phyloP scores from a whole-genome alignment of 2,329 filamentous ascomycete species.

The Phaeophleospora eucalypticola region DNA sequence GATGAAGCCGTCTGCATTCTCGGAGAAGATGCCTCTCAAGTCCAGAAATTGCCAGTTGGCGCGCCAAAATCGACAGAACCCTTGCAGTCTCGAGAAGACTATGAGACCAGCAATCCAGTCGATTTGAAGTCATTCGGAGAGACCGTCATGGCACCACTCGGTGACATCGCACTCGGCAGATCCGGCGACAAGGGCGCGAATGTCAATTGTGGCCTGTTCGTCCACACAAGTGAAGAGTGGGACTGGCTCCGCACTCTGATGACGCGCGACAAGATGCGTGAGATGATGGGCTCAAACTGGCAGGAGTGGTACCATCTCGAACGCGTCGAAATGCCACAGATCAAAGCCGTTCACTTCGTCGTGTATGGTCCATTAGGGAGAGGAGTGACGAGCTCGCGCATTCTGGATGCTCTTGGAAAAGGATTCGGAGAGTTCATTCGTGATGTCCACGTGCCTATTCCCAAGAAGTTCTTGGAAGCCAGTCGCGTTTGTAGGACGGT shows the following conservation, averaged over 20 bases:
- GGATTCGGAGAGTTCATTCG: slow-evolving; percentile 24
- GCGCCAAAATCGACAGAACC: slow-evolving; percentile 22
- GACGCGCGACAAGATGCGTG: slow-evolving; percentile 22
- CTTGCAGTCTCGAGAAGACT: slow-evolving; percentile 22
- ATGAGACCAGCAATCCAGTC: slow-evolving; percentile 30
- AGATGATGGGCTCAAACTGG: slow-evolving; percentile 30
- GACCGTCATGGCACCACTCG: slow-evolving; percentile 34
- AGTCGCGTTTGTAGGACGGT: not conserved
- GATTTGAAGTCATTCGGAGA: slow-evolving; percentile 33
- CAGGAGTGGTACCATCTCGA: slow-evolving; percentile 31
- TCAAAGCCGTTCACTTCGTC: slow-evolving; percentile 39
- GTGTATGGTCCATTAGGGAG: slow-evolving; percentile 23
- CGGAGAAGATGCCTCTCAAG: slow-evolving; percentile 2
- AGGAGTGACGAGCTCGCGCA: slow-evolving; percentile 22
- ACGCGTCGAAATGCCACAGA: slow-evolving; percentile 37
- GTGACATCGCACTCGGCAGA: slow-evolving; percentile 30
- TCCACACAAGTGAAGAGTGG: slow-evolving; percentile 31
- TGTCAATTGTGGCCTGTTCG: slow-evolving; percentile 37
- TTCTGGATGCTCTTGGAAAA: slow-evolving; percentile 24
- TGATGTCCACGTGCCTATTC: slow-evolving; percentile 21
- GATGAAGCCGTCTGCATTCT: slow-evolving; percentile 23
- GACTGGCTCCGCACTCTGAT: slow-evolving; percentile 29
- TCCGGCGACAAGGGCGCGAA: slow-evolving; percentile 33
- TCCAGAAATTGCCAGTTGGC: slow-evolving; percentile 20
- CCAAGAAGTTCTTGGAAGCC: slow-evolving; percentile 20